Percentiles rank a stretch among this genome's conserved stretches.
Conservation (phyloP, 176 grass and related monocot species). For the Triticum dicoccoides region DNA sequence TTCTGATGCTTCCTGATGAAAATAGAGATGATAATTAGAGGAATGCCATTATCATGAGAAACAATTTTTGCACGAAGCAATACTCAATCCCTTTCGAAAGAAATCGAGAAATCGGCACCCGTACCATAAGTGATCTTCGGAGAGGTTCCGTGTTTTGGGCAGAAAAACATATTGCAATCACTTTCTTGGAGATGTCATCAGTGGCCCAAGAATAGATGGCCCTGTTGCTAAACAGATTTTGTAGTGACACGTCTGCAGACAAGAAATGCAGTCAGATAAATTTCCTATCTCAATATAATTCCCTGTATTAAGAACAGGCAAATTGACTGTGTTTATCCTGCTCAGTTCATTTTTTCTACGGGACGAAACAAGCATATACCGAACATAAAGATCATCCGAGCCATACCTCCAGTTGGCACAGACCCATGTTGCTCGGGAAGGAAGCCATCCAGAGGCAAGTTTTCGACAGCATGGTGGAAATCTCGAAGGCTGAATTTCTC, state of each 20-base stretch:
- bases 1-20: conserved; percentile 79
- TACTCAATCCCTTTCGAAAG: neutral
- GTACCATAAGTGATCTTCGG: conserved; percentile 78
- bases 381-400: conserved; percentile 35
- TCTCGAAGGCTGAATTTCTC: conserved; percentile 77
- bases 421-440: conserved; percentile 31
- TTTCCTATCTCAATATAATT: neutral
- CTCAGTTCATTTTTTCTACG: neutral
- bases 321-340: conserved; percentile 16
- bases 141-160: conserved; percentile 50
- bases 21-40: neutral
- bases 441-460: conserved; percentile 58
- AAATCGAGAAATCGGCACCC: conserved; percentile 2
- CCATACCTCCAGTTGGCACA: conserved; percentile 28
- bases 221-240: conserved; percentile 66
- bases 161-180: conserved; percentile 75
- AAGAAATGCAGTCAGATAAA: conserved; percentile 22
- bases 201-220: conserved; percentile 74
- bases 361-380: neutral
- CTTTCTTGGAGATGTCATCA: conserved; percentile 87
- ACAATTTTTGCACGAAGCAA: neutral
- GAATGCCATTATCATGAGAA: conserved; percentile 3
- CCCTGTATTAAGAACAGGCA: neutral
- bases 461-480: conserved; percentile 88
- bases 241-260: conserved; percentile 56